A percentile compares a stretch with the other conserved stretches of the same genome.
phyloP scores from a whole-genome alignment of 2,329 filamentous ascomycete species.

The Coleophoma cylindrospora region DNA sequence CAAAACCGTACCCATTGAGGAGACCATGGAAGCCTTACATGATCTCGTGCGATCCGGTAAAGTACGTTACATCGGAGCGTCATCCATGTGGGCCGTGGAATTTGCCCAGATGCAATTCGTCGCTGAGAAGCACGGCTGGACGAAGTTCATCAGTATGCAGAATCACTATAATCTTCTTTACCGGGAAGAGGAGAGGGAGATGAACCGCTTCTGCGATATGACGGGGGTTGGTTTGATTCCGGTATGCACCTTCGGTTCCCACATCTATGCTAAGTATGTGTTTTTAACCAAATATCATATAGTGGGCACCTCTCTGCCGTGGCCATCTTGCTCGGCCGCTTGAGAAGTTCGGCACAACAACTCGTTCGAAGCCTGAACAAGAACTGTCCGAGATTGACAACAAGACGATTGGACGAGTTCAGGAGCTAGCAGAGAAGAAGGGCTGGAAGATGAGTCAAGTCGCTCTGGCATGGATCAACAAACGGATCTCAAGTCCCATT shows the following conservation, averaged over 20 bases:
- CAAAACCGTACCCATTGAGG: conserved; percentile 41
- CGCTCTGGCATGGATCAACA: conserved; percentile 48
- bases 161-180: conserved; percentile 50
- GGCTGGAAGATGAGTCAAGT: conserved; percentile 53
- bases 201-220: conserved; percentile 36
- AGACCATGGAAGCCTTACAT: conserved; percentile 60
- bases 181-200: conserved; percentile 50
- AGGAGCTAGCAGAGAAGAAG: conserved; percentile 51
- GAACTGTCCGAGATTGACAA: conserved; percentile 38
- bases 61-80: conserved; percentile 50
- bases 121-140: conserved; percentile 48
- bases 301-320: conserved; percentile 29
- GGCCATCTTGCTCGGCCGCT: conserved; percentile 27
- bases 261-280: neutral
- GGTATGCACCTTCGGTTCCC: conserved; percentile 5
- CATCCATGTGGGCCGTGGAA: conserved; percentile 42
- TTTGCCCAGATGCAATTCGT: conserved; percentile 44
- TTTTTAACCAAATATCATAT: neutral
- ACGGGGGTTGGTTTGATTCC: conserved; percentile 37
- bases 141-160: conserved; percentile 53
- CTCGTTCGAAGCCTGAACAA: conserved; percentile 24
- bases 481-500: conserved; percentile 42
- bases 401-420: conserved; percentile 46
- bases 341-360: conserved; percentile 14
- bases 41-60: conserved; percentile 53